Evolutionary conservation across 2,329 filamentous ascomycete genomes (phyloP).

Genomic region (Fusarium buxicola): DNA sequence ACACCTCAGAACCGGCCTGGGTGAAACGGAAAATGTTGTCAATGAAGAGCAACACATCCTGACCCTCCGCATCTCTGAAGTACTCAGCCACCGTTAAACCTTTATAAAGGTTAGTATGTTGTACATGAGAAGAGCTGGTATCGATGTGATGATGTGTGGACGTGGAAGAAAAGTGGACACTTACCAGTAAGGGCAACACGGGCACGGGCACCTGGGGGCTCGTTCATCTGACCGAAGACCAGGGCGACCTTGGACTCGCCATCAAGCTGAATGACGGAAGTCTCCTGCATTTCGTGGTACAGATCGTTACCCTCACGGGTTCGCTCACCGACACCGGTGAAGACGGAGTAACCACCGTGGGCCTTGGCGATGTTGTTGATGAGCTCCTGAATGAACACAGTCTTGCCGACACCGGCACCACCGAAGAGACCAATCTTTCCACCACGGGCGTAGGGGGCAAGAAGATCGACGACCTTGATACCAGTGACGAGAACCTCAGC

Average conservation of each 20-base stretch:
- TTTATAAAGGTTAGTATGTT: conserved; percentile 6
- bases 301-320: conserved; percentile 99
- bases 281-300: conserved; percentile 99
- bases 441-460: conserved; percentile 99
- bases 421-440: conserved; percentile 99
- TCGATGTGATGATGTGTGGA: conserved; percentile 11
- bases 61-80: conserved; percentile 80
- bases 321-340: conserved; percentile 99
- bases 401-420: conserved; percentile 99
- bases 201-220: conserved; percentile 98
- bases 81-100: conserved; percentile 79
- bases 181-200: conserved; percentile 96
- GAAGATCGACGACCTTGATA: conserved; percentile 99
- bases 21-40: conserved; percentile 99
- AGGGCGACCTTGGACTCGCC: conserved; percentile 99
- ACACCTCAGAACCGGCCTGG: conserved; percentile 99
- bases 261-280: conserved; percentile 98
- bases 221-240: conserved; percentile 99
- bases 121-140: not conserved
- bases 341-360: conserved; percentile 99
- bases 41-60: conserved; percentile 99
- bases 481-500: conserved; percentile 98
- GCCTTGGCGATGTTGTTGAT: conserved; percentile 99
- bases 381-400: conserved; percentile 99
- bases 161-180: conserved; percentile 11